phyloP scores from a whole-genome alignment of 169 alveolate genomes.

The Cyclospora cayetanensis region DNA sequence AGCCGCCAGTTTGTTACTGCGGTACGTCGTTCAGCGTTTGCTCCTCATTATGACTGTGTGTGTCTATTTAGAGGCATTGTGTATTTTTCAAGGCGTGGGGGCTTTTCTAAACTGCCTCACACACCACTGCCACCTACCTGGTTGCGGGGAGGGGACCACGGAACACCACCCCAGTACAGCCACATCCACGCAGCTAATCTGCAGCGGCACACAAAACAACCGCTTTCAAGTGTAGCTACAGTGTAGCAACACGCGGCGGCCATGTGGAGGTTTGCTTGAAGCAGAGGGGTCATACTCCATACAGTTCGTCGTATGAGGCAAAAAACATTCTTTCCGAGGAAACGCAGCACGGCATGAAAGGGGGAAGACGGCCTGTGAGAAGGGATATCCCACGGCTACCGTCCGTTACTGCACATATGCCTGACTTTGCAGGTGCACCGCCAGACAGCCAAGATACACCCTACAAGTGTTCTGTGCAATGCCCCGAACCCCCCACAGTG shows the following conservation, averaged over 20 bases:
- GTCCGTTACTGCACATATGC: no score
- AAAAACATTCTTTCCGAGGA: no score
- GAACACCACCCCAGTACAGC: not conserved
- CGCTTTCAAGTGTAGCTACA: no score
- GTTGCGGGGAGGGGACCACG: not conserved
- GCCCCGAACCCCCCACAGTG: slow-evolving; percentile 2
- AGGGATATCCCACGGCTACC: no score
- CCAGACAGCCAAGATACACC: slow-evolving; percentile 11
- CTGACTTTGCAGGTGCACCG: slow-evolving; percentile 1
- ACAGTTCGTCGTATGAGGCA: no score
- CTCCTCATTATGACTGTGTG: not conserved
- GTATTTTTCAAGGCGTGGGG: not conserved
- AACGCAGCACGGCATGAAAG: no score
- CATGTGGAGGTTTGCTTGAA: no score
- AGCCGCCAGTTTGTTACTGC: not conserved
- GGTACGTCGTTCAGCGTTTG: not conserved
- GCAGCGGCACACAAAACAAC: no score
- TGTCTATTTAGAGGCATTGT: not conserved
- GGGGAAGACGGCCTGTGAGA: no score
- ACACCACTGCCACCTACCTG: not conserved
- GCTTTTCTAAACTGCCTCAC: not conserved
- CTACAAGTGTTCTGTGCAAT: not conserved
- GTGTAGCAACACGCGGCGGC: no score
- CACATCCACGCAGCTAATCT: no score
- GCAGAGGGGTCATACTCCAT: no score